These are phyloP conservation scores for Hypoxylon lenormandii DNA, from an alignment of 495 filamentous ascomycete species.

Conservation along the genomic window DNA sequence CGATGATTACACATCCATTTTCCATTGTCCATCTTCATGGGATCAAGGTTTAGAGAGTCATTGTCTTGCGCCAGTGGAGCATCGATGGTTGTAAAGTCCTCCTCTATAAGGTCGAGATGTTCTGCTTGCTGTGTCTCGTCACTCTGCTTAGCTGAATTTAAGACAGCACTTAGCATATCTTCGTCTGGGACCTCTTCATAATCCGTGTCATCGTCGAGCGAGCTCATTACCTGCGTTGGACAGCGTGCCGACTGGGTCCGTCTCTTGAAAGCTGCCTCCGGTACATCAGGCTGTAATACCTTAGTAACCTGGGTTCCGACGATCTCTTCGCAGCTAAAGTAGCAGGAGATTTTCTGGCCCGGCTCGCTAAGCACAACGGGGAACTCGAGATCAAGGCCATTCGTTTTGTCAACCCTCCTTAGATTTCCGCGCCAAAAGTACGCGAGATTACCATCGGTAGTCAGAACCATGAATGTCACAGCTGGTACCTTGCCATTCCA, in stretches of 20 bases:
- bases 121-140: constrained; percentile 50
- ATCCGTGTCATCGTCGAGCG: constrained; percentile 34
- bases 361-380: constrained; percentile 65
- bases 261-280: constrained; percentile 65
- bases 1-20: constrained; percentile 89
- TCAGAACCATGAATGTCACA: constrained; percentile 80
- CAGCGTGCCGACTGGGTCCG: constrained; percentile 18
- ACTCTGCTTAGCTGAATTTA: constrained; percentile 17
- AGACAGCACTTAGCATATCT: constrained; percentile 43
- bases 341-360: constrained; percentile 73
- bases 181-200: constrained; percentile 51
- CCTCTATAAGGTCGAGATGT: constrained; percentile 66
- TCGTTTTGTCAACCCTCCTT: constrained; percentile 68
- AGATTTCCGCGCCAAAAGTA: constrained; percentile 84
- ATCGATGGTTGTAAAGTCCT: constrained; percentile 40
- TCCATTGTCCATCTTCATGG: constrained; percentile 76
- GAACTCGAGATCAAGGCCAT: constrained; percentile 71
- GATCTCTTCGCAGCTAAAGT: constrained; percentile 89
- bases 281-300: constrained; percentile 71
- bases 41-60: constrained; percentile 42
- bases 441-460: constrained; percentile 76
- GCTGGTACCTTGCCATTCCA: constrained; percentile 74
- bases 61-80: constrained; percentile 26
- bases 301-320: constrained; percentile 79
- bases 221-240: constrained; percentile 10